Evolutionary conservation across 202 grass and related monocot species (phyloP), one percentile per base, ranked within the genome.

Genomic region (Bolboschoenoplectus hybrid): DNA sequence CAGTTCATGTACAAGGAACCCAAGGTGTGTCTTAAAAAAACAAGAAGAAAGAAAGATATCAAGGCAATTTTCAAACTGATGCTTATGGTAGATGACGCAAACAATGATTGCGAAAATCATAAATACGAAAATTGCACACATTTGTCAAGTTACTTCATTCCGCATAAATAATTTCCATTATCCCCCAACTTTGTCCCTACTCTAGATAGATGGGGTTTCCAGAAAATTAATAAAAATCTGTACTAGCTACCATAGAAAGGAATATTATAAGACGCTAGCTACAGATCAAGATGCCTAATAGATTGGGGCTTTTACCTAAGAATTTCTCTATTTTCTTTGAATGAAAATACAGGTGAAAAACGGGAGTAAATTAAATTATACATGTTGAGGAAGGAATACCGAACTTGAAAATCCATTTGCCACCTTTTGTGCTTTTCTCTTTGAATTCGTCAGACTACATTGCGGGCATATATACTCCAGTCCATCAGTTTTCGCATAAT

Each of bases 401-500:
- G 90, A 57, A 86, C 88, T 95, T 1, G 74, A 81, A 89, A 91
- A 94, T 57, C 95, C 91, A 56, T 95, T 95, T 40, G 87, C 87
- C 87, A 88, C 86, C 86, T 91, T 98, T 38, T 85, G 87, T 2
- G 87, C 87, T 64, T 91, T 95, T 85, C 88, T 97, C 93, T 98
- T 98, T 52, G 87, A 89, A 87, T 93, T 93, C 14, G 95, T 84
- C 83, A 97, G 50, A 82, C 95, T 93, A 90, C 95, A 98, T 3
- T 95, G 90, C 6, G 95, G 95, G 73, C 95, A 98, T 83, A 98
- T 98, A 89, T 98, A 98, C 67, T 98, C 95, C 90, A 98, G 84
- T 9, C 95, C 95, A 16, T 98, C 95, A 39, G 93, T 98, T 88
- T 98, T 98, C 3, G 95, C 95, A 4, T 97, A 97, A 84, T 97